phyloP scores from a whole-genome alignment of 2,329 filamentous ascomycete genomes.

The Didymella arachidicola region DNA sequence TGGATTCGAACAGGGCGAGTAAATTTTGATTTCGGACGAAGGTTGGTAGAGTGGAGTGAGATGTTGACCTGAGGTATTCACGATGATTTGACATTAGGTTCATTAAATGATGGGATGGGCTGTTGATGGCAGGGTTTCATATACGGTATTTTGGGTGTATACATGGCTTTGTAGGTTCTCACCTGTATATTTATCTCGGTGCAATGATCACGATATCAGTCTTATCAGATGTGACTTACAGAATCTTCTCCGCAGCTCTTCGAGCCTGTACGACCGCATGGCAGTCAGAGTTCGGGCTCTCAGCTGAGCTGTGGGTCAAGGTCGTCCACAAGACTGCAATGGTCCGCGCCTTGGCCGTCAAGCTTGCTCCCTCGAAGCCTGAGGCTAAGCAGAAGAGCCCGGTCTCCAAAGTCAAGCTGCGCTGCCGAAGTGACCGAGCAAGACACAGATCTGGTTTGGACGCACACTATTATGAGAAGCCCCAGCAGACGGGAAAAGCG shows the following conservation, averaged over 20 bases:
- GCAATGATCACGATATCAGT: not conserved
- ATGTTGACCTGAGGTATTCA: constrained; percentile 1
- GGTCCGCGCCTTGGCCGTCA: not conserved
- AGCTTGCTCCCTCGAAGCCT: not conserved
- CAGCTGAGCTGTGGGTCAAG: not conserved
- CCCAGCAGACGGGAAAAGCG: not conserved
- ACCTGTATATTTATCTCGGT: not conserved
- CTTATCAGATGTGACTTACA: not conserved
- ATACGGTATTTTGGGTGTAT: not conserved
- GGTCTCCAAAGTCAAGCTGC: not conserved
- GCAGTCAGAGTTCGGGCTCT: not conserved
- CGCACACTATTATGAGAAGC: not conserved
- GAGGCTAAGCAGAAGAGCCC: not conserved
- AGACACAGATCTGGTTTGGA: too few relatives aligned
- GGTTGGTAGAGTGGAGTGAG: not conserved
- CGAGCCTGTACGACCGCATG: not conserved
- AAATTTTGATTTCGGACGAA: constrained; percentile 1
- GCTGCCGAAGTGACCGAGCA: too few relatives aligned
- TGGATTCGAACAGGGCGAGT: not conserved
- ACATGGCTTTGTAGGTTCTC: not conserved
- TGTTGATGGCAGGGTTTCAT: not conserved
- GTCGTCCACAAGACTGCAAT: not conserved
- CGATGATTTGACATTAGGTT: not conserved
- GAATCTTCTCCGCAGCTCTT: not conserved
- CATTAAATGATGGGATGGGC: not conserved